phyloP scores from a whole-genome alignment of 495 filamentous ascomycete genomes.

The Bryoglossum gracile region DNA sequence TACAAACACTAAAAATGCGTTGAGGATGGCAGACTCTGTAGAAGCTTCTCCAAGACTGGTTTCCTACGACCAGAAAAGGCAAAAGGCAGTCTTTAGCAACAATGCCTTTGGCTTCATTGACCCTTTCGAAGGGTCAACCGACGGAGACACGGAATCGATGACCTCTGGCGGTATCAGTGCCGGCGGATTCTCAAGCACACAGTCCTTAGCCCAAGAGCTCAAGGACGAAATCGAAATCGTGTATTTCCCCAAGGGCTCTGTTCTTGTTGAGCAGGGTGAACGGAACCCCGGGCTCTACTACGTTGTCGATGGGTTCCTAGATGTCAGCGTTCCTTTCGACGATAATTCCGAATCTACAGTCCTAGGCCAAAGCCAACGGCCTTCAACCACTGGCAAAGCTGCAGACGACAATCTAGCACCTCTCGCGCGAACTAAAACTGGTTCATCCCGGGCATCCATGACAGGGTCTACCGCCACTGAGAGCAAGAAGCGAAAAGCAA shows the following conservation, averaged over 20 bases:
- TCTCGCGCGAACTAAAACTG: slow-evolving; percentile 41
- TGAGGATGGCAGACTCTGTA: slow-evolving; percentile 60
- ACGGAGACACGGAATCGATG: slow-evolving; percentile 83
- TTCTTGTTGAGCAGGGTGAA: slow-evolving; percentile 96
- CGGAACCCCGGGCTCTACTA: slow-evolving; percentile 95
- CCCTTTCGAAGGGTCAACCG: slow-evolving; percentile 71
- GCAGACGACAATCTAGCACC: slow-evolving; percentile 41
- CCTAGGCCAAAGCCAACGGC: slow-evolving; percentile 24
- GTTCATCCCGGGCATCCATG: slow-evolving; percentile 43
- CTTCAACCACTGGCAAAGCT: slow-evolving; percentile 17
- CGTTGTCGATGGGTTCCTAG: slow-evolving; percentile 93
- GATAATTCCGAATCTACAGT: slow-evolving; percentile 26
- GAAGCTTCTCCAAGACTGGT: slow-evolving; percentile 80
- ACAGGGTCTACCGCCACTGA: slow-evolving; percentile 26
- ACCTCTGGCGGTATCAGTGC: slow-evolving; percentile 49
- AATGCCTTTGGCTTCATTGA: slow-evolving; percentile 96
- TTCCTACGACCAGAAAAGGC: slow-evolving; percentile 75
- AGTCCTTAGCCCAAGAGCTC: slow-evolving; percentile 61
- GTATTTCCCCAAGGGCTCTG: slow-evolving; percentile 88
- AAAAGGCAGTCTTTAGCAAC: slow-evolving; percentile 67
- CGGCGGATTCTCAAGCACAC: slow-evolving; percentile 33
- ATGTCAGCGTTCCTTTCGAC: slow-evolving; percentile 65
- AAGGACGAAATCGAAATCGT: slow-evolving; percentile 95
- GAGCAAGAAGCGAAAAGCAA: slow-evolving; percentile 39
- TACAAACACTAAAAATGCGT: slow-evolving; percentile 56